Percentiles rank a stretch among this genome's conserved stretches.
Conservation (phyloP, 1,284 basidiomycete species). For the Rhodotorula glutinis region DNA sequence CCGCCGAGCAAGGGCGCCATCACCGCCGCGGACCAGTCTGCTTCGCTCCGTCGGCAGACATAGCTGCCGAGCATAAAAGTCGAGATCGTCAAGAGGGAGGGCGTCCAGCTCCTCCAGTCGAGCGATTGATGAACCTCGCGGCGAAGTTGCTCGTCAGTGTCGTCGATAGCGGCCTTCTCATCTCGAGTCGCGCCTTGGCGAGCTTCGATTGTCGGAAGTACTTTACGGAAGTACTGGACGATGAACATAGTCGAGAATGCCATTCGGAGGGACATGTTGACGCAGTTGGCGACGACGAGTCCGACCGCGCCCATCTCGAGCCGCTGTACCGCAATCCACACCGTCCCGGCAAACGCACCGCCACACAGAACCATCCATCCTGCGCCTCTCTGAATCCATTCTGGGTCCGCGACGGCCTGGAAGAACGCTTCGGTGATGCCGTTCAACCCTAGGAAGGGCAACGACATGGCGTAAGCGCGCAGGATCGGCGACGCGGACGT, state of each 20-base stretch:
- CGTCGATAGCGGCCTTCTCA: neutral
- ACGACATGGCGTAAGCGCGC: slow-evolving; percentile 72
- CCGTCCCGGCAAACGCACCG: slow-evolving; percentile 59
- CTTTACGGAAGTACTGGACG: slow-evolving; percentile 17
- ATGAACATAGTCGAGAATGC: slow-evolving; percentile 51
- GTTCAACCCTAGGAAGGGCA: slow-evolving; percentile 82
- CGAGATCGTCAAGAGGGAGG: slow-evolving; percentile 1
- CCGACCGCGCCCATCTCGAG: slow-evolving; percentile 60
- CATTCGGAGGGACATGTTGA: slow-evolving; percentile 62
- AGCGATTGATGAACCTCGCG: neutral
- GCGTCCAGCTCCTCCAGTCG: slow-evolving; percentile 14
- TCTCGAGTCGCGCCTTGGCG: neutral
- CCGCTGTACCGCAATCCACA: slow-evolving; percentile 53
- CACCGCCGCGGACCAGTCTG: slow-evolving; percentile 2
- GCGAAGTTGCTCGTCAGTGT: neutral
- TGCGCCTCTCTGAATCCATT: slow-evolving; percentile 65
- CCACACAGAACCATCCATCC: slow-evolving; percentile 57
- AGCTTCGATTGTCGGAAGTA: neutral
- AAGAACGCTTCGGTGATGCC: slow-evolving; percentile 86
- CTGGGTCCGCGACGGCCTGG: slow-evolving; percentile 65
- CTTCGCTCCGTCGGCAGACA: slow-evolving; percentile 23
- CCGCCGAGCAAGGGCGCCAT: neutral
- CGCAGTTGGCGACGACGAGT: slow-evolving; percentile 69
- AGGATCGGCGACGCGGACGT: slow-evolving; percentile 64
- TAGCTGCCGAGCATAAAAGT: slow-evolving; percentile 6